Evolutionary conservation across 73 alveolate species (phyloP), one percentile per base, ranked within the genome.

Genomic region (Uronychia binucleata): DNA sequence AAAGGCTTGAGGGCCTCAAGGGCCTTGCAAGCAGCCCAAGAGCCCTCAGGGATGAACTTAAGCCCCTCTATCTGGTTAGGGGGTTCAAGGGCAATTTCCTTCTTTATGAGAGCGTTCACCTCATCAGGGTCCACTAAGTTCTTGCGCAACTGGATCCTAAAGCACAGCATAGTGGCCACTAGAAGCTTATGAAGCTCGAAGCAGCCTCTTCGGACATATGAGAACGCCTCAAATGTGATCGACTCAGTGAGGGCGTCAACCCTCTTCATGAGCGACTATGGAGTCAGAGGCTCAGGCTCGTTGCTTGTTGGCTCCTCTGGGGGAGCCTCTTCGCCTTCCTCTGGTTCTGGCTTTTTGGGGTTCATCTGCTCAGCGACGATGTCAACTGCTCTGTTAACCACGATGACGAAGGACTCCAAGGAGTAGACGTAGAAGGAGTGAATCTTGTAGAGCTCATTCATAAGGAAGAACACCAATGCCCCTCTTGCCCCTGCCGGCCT

Each of bases 401-500:
- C 99, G 81, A 96, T 93, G 60, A 97, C 98, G 85, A 97, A 97
- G 35, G 99, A 93, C 74, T 97, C 99, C 85, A 97, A 94, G 67
- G 99, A 97, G 95, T 94, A 97, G 93, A 93, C 97, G 95, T 99
- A 99, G 98, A 99, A 98, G 34, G 99, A 93, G 93, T 99, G 99
- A 87, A 99, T 94, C 94, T 98, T 98, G 93, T 96, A 94, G 78
- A 99, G 91, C 93, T 99, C 99, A 80, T 97, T 97, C 95, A 99
- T 93, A 88, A 99, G 92, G 98, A 99, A 99, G 96, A 98, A 99
- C 75, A 98, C 95, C 34, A 97, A 82, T 34, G 99, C 99, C 58
- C 99, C 99, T 89, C 99, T 92, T 74, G 97, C 85, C 59, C 99
- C 99, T 27, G 99, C 99, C n/a, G 98, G 98, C 75, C 99, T 93